Conservation (phyloP, 768 basidiomycete genomes). For the Exidia glandulosa region DNA sequence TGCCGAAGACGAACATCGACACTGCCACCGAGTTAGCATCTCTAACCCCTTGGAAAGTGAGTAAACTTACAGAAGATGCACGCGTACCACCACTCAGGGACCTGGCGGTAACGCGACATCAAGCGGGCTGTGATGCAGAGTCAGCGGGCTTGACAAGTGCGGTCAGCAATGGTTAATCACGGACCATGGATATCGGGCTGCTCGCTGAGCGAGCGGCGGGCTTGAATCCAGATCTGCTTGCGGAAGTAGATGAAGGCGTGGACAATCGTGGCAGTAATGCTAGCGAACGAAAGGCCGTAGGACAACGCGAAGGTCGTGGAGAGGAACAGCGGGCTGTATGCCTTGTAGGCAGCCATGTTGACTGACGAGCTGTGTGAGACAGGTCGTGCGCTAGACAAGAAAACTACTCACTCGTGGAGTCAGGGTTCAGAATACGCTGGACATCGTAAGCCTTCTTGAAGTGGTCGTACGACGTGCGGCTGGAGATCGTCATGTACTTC, state of each 20-base stretch:
- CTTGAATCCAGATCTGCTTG: slow-evolving; percentile 65
- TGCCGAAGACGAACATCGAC: slow-evolving; percentile 54
- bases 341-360: slow-evolving; percentile 41
- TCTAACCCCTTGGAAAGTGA: not conserved
- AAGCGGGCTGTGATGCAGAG: too few relatives aligned
- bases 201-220: slow-evolving; percentile 59
- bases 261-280: slow-evolving; percentile 61
- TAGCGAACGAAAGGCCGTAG: slow-evolving; percentile 76
- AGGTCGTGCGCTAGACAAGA: slow-evolving; percentile 5
- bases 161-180: too few relatives aligned
- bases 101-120: slow-evolving; percentile 65
- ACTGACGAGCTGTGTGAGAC: slow-evolving; percentile 25
- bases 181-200: slow-evolving; percentile 82
- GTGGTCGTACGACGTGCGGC: slow-evolving; percentile 58
- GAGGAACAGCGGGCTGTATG: slow-evolving; percentile 53
- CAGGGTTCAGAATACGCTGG: slow-evolving; percentile 45
- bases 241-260: slow-evolving; percentile 68
- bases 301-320: slow-evolving; percentile 64
- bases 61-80: slow-evolving; percentile 41
- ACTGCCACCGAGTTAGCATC: slow-evolving; percentile 18
- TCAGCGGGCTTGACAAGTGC: too few relatives aligned
- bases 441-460: slow-evolving; percentile 58
- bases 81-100: slow-evolving; percentile 82
- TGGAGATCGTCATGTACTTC: slow-evolving; percentile 41
- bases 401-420: slow-evolving; percentile 18